phyloP scores from a whole-genome alignment of 148 eudicot species.

The Camellia japonica region DNA sequence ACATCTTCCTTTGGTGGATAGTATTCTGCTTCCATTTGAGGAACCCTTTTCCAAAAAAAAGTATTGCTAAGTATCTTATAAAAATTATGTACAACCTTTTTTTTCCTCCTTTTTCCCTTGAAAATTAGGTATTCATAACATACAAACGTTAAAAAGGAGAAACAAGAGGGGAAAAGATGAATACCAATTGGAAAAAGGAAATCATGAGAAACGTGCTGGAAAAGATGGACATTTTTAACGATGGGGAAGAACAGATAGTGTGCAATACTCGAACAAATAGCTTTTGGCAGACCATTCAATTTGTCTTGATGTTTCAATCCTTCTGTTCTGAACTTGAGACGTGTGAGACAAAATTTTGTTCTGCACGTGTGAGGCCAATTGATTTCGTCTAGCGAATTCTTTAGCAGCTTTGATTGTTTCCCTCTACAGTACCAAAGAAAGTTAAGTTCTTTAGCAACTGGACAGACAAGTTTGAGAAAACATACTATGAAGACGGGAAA shows the following conservation, averaged over 20 bases:
- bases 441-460: background rate
- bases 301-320: slow-evolving; percentile 75
- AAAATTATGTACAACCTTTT: background rate
- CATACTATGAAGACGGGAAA: background rate
- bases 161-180: slow-evolving; percentile 8
- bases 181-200: slow-evolving; percentile 78
- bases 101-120: too few relatives aligned
- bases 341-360: slow-evolving; percentile 81
- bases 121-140: background rate
- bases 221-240: slow-evolving; percentile 62
- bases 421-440: slow-evolving; percentile 52
- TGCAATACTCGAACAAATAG: slow-evolving; percentile 69
- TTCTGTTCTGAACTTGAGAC: slow-evolving; percentile 78
- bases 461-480: slow-evolving; percentile 2
- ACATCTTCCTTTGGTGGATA: slow-evolving; percentile 89
- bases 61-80: background rate
- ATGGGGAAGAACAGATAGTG: slow-evolving; percentile 57
- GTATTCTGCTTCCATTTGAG: slow-evolving; percentile 86
- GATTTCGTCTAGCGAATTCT: slow-evolving; percentile 72
- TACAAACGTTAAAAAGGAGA: background rate
- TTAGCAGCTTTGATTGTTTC: slow-evolving; percentile 69
- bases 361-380: slow-evolving; percentile 57
- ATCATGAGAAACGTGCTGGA: slow-evolving; percentile 67
- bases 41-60: slow-evolving; percentile 42
- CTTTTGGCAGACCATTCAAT: slow-evolving; percentile 66